Conservation (phyloP, 2,329 filamentous ascomycete species). For the Fusarium gaditjirri region DNA sequence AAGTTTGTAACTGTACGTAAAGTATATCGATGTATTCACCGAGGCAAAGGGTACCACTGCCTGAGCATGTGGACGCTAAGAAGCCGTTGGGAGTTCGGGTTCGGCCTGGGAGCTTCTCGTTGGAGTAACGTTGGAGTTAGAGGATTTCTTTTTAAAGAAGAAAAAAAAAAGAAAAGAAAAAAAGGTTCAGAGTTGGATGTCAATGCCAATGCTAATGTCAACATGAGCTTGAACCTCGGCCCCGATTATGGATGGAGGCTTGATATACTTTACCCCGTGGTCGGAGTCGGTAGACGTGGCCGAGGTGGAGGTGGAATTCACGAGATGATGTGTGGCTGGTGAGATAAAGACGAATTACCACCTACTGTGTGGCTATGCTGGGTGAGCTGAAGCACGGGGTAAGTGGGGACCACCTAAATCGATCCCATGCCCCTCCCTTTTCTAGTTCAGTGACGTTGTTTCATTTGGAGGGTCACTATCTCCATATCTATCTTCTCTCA, state of each 20-base stretch:
- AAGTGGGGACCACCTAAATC: conserved; percentile 1
- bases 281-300: conserved; percentile 15
- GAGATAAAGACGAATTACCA: background rate
- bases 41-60: background rate
- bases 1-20: conserved; percentile 1
- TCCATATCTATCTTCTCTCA: background rate
- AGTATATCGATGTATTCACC: conserved; percentile 6
- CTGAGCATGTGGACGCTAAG: conserved; percentile 20
- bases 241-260: conserved; percentile 28
- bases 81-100: conserved; percentile 9
- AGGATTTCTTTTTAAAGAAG: background rate
- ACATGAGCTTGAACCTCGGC: conserved; percentile 24
- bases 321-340: background rate
- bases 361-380: background rate
- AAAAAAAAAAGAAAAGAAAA: background rate
- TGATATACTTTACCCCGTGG: conserved; percentile 16
- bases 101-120: conserved; percentile 7
- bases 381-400: conserved; percentile 19
- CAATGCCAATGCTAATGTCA: conserved; percentile 1
- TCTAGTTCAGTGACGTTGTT: conserved; percentile 25
- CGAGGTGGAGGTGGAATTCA: conserved; percentile 8
- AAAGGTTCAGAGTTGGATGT: conserved; percentile 17
- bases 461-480: background rate
- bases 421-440: conserved; percentile 28
- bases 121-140: conserved; percentile 15